Evolutionary conservation across 306 rosid species (phyloP), one percentile per base, ranked within the genome.

Genomic region (Quercus gilva): DNA sequence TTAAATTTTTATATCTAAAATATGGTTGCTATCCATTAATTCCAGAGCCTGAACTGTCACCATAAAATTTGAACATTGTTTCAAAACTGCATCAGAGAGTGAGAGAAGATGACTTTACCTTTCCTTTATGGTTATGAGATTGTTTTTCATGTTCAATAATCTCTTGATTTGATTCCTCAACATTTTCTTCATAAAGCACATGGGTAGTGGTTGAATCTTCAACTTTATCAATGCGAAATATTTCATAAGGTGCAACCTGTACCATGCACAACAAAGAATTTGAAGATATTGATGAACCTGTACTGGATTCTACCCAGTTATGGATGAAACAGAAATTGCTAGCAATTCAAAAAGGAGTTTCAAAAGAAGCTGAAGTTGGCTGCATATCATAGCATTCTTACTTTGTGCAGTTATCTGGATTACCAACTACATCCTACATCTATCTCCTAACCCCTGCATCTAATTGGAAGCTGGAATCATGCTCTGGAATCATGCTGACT

Each of bases 191-290:
- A 83, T 51, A 12, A 29, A 82, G 81, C 76, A 56, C 81, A 74
- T 90, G 77, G 67, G 76, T 83, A 86, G 81, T 81, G 74, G 85
- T 65, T 69, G 91, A 77, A 81, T 78, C 85, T 82, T 93, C 99
- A 61, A 80, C 78, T 75, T 86, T 93, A 75, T 91, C 99, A 77
- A 93, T 71, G 69, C 85, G 88, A 76, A 87, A 78, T 79, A 96
- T 90, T 82, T 91, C 97, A 84, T 78, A 77, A 68, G 99, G 98
- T 29, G 88, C 85, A 82, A 93, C 92, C 99, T 96, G 88, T 83
- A 77, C 57, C 78, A 80, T 26, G 73, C 29, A 49, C 68, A 69
- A 67, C 60, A 58, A 7, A 67, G 51, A 76, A 28, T 71, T 69
- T 69, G 20, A 74, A 63, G 52, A 68, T 35, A 14, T 19, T 68